A percentile compares a stretch with the other conserved stretches of the same genome.
Evolutionary conservation across 208 protist species (phyloP).

Genomic region (Endotrypanum monterogeii): DNA sequence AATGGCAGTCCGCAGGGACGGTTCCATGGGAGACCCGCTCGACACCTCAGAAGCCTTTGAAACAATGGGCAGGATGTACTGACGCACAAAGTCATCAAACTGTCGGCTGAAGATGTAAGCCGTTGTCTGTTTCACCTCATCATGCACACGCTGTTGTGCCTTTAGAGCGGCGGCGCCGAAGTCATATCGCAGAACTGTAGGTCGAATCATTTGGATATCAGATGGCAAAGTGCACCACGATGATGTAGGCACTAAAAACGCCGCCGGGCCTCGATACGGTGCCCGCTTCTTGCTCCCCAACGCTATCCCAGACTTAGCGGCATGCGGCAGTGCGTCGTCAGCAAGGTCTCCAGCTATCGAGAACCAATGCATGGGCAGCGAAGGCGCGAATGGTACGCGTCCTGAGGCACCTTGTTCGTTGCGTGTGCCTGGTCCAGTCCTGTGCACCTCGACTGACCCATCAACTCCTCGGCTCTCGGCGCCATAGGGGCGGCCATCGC

Average conservation of each 20-base stretch:
- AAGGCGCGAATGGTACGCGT: too few species aligned
- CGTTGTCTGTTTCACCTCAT: conserved; percentile 15
- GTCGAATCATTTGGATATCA: conserved; percentile 17
- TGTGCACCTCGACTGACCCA: too few species aligned
- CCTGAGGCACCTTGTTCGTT: not conserved
- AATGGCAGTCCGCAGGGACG: conserved; percentile 38
- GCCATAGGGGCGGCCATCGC: not conserved
- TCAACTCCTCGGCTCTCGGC: not conserved
- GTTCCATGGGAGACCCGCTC: conserved; percentile 20
- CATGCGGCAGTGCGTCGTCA: too few species aligned
- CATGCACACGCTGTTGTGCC: conserved; percentile 12
- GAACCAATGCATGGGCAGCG: conserved; percentile 3
- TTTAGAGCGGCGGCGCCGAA: not conserved
- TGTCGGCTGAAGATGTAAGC: conserved; percentile 27
- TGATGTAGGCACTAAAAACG: not conserved
- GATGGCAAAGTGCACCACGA: not conserved
- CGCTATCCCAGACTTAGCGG: too few species aligned
- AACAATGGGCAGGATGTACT: conserved; percentile 49
- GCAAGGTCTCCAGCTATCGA: not conserved
- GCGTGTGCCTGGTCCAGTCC: not conserved
- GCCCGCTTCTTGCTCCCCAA: too few species aligned
- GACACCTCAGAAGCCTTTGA: conserved; percentile 29
- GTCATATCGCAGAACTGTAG: conserved; percentile 27
- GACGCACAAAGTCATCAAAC: conserved; percentile 44
- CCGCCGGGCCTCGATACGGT: not conserved